Conservation (phyloP, 345 rosid species). For the Arabidopsis suecica region DNA sequence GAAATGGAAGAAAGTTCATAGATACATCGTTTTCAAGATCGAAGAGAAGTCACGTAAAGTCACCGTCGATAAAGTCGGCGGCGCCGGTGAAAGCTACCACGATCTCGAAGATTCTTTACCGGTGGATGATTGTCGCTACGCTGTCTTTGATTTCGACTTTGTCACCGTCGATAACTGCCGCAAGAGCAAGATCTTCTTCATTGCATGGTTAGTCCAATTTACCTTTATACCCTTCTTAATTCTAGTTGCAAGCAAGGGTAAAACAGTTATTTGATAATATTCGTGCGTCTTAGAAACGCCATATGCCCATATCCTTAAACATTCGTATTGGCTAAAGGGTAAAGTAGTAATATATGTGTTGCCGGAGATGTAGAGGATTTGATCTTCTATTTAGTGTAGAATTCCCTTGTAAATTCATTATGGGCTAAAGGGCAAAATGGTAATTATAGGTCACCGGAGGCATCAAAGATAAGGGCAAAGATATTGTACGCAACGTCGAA, state of each 20-base stretch:
- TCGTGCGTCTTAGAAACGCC: neutral
- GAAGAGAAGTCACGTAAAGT: constrained; percentile 86
- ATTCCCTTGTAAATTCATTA: no score
- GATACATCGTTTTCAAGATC: constrained; percentile 92
- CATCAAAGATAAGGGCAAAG: constrained; percentile 86
- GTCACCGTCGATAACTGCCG: constrained; percentile 92
- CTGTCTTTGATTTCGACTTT: constrained; percentile 92
- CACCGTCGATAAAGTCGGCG: constrained; percentile 90
- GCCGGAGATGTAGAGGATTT: no score
- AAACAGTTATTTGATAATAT: neutral
- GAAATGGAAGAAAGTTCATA: constrained; percentile 92
- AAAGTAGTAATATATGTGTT: no score
- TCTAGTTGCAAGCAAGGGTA: neutral
- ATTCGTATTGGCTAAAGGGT: no score
- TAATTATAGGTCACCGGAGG: constrained; percentile 66
- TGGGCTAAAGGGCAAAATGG: neutral
- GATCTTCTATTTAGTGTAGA: no score
- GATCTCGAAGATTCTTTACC: constrained; percentile 84
- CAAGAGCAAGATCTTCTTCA: constrained; percentile 99
- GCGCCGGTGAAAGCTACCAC: constrained; percentile 77
- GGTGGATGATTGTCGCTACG: constrained; percentile 85
- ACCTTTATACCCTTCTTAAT: neutral
- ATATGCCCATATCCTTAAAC: neutral
- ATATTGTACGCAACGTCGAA: constrained; percentile 92
- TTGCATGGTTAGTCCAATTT: constrained; percentile 70